A percentile compares a stretch with the other conserved stretches of the same genome.
These are phyloP conservation scores for Cytospora leucostoma DNA, from an alignment of 2,329 filamentous ascomycete species.

Conservation along the genomic window DNA sequence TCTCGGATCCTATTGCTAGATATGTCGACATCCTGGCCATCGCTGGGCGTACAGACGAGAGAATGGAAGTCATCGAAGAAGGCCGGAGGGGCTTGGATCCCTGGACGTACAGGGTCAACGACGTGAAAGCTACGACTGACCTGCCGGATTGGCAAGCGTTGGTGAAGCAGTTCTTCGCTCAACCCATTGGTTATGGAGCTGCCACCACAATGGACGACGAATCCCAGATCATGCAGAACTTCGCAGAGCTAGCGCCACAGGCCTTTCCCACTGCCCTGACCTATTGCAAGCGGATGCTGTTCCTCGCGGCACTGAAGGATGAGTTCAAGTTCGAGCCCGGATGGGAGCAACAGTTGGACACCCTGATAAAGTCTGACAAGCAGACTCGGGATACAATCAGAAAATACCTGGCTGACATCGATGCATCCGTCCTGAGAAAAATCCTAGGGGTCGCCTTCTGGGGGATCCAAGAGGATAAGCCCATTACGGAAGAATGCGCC, in stretches of 20 bases:
- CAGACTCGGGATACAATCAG: conserved; percentile 62
- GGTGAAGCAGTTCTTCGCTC: conserved; percentile 51
- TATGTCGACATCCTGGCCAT: conserved; percentile 89
- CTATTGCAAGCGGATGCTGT: conserved; percentile 62
- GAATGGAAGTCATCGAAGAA: conserved; percentile 85
- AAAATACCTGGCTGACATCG: conserved; percentile 49
- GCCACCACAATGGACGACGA: conserved; percentile 43
- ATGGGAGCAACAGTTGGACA: conserved; percentile 81
- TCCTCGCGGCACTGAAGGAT: conserved; percentile 49
- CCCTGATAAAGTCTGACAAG: conserved; percentile 69
- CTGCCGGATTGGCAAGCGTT: conserved; percentile 56
- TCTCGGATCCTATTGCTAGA: conserved; percentile 73
- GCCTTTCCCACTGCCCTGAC: conserved; percentile 70
- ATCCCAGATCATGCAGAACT: conserved; percentile 48
- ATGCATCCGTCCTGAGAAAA: conserved; percentile 42
- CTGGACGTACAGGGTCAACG: conserved; percentile 52
- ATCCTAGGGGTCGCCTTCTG: conserved; percentile 59
- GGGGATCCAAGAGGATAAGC: conserved; percentile 52
- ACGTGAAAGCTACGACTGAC: conserved; percentile 40
- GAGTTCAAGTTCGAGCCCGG: conserved; percentile 68
- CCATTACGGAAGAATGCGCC: conserved; percentile 49
- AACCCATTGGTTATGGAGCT: conserved; percentile 36
- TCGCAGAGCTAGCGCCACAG: conserved; percentile 47
- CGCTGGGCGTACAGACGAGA: conserved; percentile 64
- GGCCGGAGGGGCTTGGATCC: conserved; percentile 83